Conservation (phyloP, 202 grass and related monocot species). For the Zoysia matrella region DNA sequence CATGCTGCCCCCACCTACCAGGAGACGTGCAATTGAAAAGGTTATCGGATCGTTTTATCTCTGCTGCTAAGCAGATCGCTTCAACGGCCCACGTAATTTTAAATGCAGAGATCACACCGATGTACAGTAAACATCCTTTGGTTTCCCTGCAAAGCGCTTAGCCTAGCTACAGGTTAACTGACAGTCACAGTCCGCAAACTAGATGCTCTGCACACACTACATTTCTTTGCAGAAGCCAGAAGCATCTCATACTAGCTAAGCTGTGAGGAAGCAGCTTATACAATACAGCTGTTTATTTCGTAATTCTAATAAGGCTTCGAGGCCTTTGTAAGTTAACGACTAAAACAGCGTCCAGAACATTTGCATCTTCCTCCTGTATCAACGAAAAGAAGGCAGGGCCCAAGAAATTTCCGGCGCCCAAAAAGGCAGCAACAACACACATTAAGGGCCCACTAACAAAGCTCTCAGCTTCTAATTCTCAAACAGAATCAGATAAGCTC, state of each 20-base stretch:
- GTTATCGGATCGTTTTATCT: neutral
- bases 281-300: no score
- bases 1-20: neutral
- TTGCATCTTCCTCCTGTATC: neutral
- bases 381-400: conserved; percentile 10
- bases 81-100: neutral
- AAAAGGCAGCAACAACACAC: conserved; percentile 10
- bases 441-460: no score
- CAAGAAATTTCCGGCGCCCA: conserved; percentile 36
- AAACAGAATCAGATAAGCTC: no score
- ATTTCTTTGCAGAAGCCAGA: neutral
- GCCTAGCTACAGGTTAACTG: neutral
- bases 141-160: neutral
- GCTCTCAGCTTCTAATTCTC: no score
- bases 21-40: neutral
- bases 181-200: neutral
- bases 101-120: neutral
- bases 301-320: no score
- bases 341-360: neutral
- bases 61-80: neutral
- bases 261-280: neutral
- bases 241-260: neutral
- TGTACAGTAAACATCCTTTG: neutral
- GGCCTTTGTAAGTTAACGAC: no score
- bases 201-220: neutral